A percentile compares a stretch with the other conserved stretches of the same genome.
These are phyloP conservation scores for Xylaria sp. DNA, from an alignment of 2,329 filamentous ascomycete genomes.

Conservation along the genomic window DNA sequence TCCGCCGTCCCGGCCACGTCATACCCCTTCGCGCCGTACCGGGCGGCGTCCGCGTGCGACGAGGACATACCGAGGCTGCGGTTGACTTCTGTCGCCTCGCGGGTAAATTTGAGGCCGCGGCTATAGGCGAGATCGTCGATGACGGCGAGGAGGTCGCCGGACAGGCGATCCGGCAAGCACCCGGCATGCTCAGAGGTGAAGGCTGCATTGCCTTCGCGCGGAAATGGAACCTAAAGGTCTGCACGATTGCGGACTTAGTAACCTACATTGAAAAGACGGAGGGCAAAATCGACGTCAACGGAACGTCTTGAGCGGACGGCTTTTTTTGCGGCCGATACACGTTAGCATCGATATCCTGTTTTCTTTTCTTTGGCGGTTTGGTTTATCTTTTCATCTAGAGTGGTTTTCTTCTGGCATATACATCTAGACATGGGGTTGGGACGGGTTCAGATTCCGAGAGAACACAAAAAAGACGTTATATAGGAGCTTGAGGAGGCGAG, in stretches of 20 bases:
- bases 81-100: slow-evolving; percentile 84
- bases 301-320: slow-evolving; percentile 21
- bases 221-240: slow-evolving; percentile 84
- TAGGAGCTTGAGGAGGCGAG: too few species aligned
- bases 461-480: too few species aligned
- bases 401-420: too few species aligned
- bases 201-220: slow-evolving; percentile 82
- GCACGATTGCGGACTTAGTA: slow-evolving; percentile 89
- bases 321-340: not conserved
- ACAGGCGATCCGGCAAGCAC: slow-evolving; percentile 56
- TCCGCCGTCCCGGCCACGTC: slow-evolving; percentile 84
- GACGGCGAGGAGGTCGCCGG: slow-evolving; percentile 71
- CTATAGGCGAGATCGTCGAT: slow-evolving; percentile 88
- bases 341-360: not conserved
- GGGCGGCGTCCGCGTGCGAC: slow-evolving; percentile 74
- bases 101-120: slow-evolving; percentile 69
- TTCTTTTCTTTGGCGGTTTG: too few species aligned
- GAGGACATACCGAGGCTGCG: slow-evolving; percentile 89
- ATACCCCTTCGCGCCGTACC: slow-evolving; percentile 73
- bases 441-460: too few species aligned
- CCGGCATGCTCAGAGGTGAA: slow-evolving; percentile 90
- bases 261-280: slow-evolving; percentile 71
- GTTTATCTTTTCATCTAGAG: not conserved
- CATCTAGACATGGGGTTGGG: too few species aligned
- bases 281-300: slow-evolving; percentile 50